phyloP scores from a whole-genome alignment of 2,329 filamentous ascomycete species.

The Penicillium sclerotiorum region DNA sequence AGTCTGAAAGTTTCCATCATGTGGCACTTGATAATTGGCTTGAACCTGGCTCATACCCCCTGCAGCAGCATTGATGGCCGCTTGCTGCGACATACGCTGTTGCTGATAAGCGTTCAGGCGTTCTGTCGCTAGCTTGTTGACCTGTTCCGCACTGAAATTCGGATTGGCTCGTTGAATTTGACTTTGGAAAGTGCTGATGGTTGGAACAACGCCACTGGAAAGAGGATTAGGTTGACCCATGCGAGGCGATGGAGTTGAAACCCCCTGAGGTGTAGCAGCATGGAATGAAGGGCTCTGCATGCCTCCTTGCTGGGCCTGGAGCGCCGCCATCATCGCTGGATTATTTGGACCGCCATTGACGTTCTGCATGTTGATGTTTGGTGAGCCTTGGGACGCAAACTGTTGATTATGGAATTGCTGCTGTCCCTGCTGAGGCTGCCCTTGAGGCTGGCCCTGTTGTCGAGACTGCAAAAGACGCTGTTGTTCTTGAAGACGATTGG shows the following conservation, averaged over 20 bases:
- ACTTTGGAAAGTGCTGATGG: constrained; percentile 56
- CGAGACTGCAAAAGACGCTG: constrained; percentile 64
- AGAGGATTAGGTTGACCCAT: constrained; percentile 54
- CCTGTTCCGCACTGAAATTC: constrained; percentile 56
- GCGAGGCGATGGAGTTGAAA: constrained; percentile 50
- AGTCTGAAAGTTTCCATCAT: constrained; percentile 41
- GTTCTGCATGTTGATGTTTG: constrained; percentile 48
- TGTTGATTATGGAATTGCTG: constrained; percentile 45
- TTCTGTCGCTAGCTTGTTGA: constrained; percentile 56
- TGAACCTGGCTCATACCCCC: constrained; percentile 48
- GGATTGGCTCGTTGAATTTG: constrained; percentile 57
- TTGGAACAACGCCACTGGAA: constrained; percentile 57
- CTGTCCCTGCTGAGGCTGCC: constrained; percentile 36
- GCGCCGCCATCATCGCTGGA: constrained; percentile 47
- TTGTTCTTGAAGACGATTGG: constrained; percentile 50
- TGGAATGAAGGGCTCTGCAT: constrained; percentile 50
- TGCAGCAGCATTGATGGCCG: constrained; percentile 55
- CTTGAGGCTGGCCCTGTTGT: constrained; percentile 39
- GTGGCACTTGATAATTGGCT: constrained; percentile 43
- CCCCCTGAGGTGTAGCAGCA: constrained; percentile 39
- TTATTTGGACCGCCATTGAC: constrained; percentile 45
- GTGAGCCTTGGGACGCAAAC: constrained; percentile 44
- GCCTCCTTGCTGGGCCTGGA: constrained; percentile 47
- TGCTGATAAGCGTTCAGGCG: constrained; percentile 52
- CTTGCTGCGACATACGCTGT: constrained; percentile 51